These are phyloP conservation scores for Cytospora chrysosperma DNA, from an alignment of 2,329 filamentous ascomycete species.

Conservation along the genomic window DNA sequence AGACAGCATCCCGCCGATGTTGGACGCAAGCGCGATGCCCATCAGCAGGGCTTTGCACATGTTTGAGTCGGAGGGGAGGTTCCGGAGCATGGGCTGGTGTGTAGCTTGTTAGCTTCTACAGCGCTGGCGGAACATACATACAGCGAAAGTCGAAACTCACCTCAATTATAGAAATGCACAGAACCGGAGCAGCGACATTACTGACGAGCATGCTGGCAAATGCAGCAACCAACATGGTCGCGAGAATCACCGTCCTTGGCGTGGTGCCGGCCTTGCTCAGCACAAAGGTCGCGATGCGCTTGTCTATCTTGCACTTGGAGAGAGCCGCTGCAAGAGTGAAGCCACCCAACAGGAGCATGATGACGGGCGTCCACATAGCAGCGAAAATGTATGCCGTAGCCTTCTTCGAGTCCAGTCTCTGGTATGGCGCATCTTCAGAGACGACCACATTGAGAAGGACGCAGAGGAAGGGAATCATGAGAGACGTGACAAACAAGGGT, in stretches of 20 bases:
- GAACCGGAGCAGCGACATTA: conserved; percentile 93
- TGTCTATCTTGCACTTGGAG: conserved; percentile 97
- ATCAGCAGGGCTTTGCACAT: conserved; percentile 96
- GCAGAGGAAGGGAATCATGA: conserved; percentile 89
- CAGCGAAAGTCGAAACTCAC: conserved; percentile 42
- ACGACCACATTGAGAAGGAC: conserved; percentile 84
- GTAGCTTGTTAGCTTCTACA: conserved; percentile 4
- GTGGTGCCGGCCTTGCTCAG: conserved; percentile 93
- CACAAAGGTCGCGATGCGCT: conserved; percentile 93
- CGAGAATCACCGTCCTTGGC: conserved; percentile 85
- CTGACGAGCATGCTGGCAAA: conserved; percentile 99
- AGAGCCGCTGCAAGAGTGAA: conserved; percentile 94
- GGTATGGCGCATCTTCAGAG: conserved; percentile 65
- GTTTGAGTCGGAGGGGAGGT: conserved; percentile 81
- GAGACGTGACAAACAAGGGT: conserved; percentile 91
- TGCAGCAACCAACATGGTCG: conserved; percentile 97
- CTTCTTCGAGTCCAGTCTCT: conserved; percentile 72
- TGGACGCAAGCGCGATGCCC: conserved; percentile 90
- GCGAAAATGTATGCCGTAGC: conserved; percentile 85
- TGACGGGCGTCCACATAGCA: conserved; percentile 98
- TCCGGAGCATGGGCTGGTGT: conserved; percentile 81
- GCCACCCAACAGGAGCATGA: conserved; percentile 94
- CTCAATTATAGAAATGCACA: conserved; percentile 98
- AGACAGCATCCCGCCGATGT: conserved; percentile 93
- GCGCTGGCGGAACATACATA: not conserved